Evolutionary conservation across 352 stramenopile genomes (phyloP).

Genomic region (Phytophthora colocasiae): DNA sequence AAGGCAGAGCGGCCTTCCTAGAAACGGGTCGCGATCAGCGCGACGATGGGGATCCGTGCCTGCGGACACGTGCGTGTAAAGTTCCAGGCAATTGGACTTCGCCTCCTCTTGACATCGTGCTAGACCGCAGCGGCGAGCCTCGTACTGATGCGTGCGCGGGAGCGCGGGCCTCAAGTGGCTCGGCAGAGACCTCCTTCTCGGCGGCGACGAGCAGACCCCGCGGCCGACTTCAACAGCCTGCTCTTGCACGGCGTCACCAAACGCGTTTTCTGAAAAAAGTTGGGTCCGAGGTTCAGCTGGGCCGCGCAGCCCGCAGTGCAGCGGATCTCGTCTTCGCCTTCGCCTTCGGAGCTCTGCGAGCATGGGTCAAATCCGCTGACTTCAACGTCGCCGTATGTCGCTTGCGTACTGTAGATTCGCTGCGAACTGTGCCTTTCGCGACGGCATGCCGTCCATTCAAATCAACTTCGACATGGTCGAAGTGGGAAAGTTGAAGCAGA

Average conservation of each 20-base stretch:
- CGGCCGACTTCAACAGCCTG: constrained; percentile 26
- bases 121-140: background rate
- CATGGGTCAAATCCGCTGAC: constrained; percentile 4
- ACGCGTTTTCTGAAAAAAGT: constrained; percentile 30
- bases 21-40: constrained; percentile 27
- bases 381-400: constrained; percentile 16
- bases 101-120: background rate
- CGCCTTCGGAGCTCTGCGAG: background rate
- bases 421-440: constrained; percentile 11
- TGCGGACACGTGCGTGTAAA: constrained; percentile 3
- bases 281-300: constrained; percentile 8
- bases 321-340: constrained; percentile 11
- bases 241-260: constrained; percentile 23
- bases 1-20: background rate
- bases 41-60: constrained; percentile 28
- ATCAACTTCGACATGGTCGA: constrained; percentile 18
- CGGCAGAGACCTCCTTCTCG: constrained; percentile 7
- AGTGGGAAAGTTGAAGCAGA: constrained; percentile 9
- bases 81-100: background rate
- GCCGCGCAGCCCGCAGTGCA: constrained; percentile 10
- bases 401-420: constrained; percentile 18
- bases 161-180: background rate
- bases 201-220: background rate
- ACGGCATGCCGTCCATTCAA: constrained; percentile 13
- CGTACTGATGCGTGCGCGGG: constrained; percentile 9